Evolutionary conservation across 2,329 filamentous ascomycete genomes (phyloP), one percentile per base, ranked within the genome.

Genomic region (Neonectria punicea): DNA sequence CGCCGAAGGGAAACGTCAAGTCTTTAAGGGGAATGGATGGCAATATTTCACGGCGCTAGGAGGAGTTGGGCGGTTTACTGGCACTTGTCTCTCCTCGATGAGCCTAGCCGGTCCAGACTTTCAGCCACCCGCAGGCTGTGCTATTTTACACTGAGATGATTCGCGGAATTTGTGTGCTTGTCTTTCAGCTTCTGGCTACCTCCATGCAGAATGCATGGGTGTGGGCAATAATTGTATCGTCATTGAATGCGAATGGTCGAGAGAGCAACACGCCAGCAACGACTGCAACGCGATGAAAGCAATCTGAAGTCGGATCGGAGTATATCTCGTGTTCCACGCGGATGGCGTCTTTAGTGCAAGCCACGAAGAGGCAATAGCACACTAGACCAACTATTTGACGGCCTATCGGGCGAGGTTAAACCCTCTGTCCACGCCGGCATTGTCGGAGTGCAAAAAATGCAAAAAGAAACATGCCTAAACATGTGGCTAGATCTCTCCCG

Each of bases 91-190:
- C 46, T 49, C 14, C 14, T 30, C 14, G 14, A 28, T 47, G 10
- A 28, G 44, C 20, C 44, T 22, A 47, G 20, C 22, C 5, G 18
- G 34, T 18, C 30, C 36, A 50, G 53, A 30, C 57, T 20, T 20
- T 49, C 49, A 60, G 58, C 58, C 50, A 60, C 50, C 41, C 49
- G 58, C 58, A 49, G 30, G 57, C 28, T 39, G 8, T 5, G 8
- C 8, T 32, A 14, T 16, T 51, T 43, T 11, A 16, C 18, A 8
- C 9, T 0, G 10, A 25, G 25, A 22, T 43, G n/a, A 41, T 20
- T 50, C 34, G 30, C 46, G 10, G 18, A 25, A 14, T 25, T 22
- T 5, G 11, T 28, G 10, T 13, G 20, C 10, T 47, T 14, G 22
- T 1, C 14, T 22, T 28, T 47, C 44, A 47, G 20, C 44, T 28